Evolutionary conservation across 176 grass and related monocot genomes (phyloP), one percentile per base, ranked within the genome.

Genomic region (Triticum timopheevii): DNA sequence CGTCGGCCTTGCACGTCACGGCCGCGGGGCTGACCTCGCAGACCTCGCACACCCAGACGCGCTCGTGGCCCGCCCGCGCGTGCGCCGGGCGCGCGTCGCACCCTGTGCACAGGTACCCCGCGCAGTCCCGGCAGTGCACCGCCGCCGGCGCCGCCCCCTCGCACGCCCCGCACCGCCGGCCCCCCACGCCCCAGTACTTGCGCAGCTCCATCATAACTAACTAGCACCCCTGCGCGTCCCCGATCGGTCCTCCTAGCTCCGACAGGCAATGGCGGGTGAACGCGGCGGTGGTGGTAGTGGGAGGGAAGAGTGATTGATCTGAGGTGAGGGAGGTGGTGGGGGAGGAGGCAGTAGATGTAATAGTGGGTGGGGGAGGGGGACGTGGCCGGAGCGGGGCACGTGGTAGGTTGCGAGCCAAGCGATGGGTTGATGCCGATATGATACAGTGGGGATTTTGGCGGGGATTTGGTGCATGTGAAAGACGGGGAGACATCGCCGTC

Each of bases 1-100:
- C 97, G 72, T 99, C 97, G 20, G 97, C 97, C 87, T 99, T 99
- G 92, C 97, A 99, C 0, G 92, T 99, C 15, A 99, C 87, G 1
- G 81, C 85, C 5, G 97, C 97, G 5, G 97, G 94, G 22, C 85
- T 87, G 20, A 93, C 80, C 85, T 94, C 92, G 87, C 97, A 99
- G 23, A 99, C 97, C 88, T 96, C 92, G 86, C 97, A 99, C 73
- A 98, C 3, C 91, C 85, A 90, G 49, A 89, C 87, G 28, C 93
- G 85, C 87, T 86, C 85, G 87, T 94, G 93, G 3, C 35, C 73
- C 8, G 84, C 84, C 40, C 86, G 56, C 3, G 80, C 84, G 80
- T 90, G 91, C 23, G 16, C 87, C 10, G 76, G 85, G 7, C 81
- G 61, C n/a, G 84, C 84, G 85, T 93, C 88, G 70, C 91, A 90